Percentiles rank a stretch among this genome's conserved stretches.
Conservation (phyloP, 306 rosid genomes). For the Cajanus cajan region DNA sequence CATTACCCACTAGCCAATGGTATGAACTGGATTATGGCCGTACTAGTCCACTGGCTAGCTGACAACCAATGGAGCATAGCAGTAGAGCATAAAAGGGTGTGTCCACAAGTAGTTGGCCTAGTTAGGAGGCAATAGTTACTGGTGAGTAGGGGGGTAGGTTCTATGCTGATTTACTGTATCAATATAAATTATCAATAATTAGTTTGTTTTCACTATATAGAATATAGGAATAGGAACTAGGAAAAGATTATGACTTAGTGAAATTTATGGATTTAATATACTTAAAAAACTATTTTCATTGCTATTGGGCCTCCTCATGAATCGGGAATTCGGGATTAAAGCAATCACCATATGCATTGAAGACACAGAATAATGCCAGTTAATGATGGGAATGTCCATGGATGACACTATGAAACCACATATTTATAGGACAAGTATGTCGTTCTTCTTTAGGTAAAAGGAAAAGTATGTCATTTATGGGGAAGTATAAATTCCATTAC, state of each 20-base stretch:
- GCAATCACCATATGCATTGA: not conserved
- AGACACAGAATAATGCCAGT: not conserved
- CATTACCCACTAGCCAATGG: not conserved
- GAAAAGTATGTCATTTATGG: not conserved
- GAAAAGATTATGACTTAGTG: not conserved
- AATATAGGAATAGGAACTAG: not conserved
- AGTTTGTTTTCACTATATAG: not conserved
- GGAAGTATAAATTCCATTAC: constrained; percentile 36
- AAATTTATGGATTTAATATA: not conserved
- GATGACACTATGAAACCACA: not conserved
- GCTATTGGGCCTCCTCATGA: not conserved
- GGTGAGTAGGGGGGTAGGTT: not conserved
- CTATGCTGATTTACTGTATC: not conserved
- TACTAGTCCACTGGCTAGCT: not conserved
- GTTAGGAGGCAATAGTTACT: not conserved
- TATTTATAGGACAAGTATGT: not conserved
- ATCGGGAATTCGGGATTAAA: not conserved
- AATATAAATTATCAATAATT: not conserved
- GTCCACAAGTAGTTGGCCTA: not conserved
- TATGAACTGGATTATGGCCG: not conserved
- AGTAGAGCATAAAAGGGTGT: not conserved
- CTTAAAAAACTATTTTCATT: too few species aligned
- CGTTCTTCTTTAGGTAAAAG: not conserved
- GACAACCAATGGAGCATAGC: not conserved
- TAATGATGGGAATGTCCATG: not conserved